A percentile compares a stretch with the other conserved stretches of the same genome.
Evolutionary conservation across 441 rosid genomes (phyloP).

Genomic region (Daphne laureola): DNA sequence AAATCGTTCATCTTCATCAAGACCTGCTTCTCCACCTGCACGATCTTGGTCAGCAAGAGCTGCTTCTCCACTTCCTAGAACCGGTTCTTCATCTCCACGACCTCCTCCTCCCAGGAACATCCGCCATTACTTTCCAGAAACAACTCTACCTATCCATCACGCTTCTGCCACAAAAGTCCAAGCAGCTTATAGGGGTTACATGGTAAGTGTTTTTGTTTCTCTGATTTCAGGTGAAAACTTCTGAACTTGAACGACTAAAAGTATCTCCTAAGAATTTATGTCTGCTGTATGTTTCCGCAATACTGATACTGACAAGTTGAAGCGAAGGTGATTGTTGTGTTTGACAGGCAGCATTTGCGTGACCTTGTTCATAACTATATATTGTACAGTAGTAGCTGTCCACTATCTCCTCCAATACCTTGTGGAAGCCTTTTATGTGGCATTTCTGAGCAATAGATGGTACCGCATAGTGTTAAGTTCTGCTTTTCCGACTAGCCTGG

Average conservation of each 20-base stretch:
- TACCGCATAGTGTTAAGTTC: too few species aligned
- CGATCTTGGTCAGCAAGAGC: constrained; percentile 32
- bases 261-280: too few species aligned
- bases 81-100: constrained; percentile 32
- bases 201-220: constrained; percentile 35
- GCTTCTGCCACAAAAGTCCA: constrained; percentile 89
- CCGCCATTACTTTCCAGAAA: constrained; percentile 47
- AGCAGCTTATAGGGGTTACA: constrained; percentile 72
- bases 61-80: constrained; percentile 33
- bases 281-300: too few species aligned
- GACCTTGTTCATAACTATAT: too few species aligned
- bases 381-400: too few species aligned
- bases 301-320: too few species aligned
- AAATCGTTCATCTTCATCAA: constrained; percentile 33
- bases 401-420: too few species aligned
- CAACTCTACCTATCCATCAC: constrained; percentile 57
- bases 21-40: constrained; percentile 23
- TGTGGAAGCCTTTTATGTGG: too few species aligned
- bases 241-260: neutral
- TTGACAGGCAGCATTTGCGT: too few species aligned
- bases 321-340: too few species aligned
- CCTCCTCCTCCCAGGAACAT: constrained; percentile 37
- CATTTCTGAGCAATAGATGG: too few species aligned
- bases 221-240: neutral
- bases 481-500: too few species aligned